phyloP scores from a whole-genome alignment of 2,329 filamentous ascomycete species.

The Cadophora sp. region DNA sequence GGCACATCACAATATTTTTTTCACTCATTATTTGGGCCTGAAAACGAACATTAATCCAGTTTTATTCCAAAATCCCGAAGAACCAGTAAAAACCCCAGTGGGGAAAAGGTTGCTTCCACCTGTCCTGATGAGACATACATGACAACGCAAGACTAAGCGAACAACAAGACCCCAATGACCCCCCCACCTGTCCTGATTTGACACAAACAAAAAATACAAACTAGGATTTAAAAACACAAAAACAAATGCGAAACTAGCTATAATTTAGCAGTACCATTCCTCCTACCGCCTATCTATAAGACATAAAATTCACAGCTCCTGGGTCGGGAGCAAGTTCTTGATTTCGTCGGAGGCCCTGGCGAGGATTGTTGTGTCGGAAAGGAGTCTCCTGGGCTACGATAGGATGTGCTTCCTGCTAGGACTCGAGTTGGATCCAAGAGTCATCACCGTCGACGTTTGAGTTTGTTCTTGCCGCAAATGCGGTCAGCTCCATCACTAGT shows the following conservation, averaged over 20 bases:
- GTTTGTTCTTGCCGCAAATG: no score
- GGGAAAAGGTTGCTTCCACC: neutral
- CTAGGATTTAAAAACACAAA: neutral
- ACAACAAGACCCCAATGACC: neutral
- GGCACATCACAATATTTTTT: no score
- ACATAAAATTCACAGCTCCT: neutral
- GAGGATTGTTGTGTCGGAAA: no score
- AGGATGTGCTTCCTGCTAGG: no score
- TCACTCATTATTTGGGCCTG: no score
- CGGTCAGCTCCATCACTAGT: no score
- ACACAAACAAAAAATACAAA: neutral
- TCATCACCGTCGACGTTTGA: no score
- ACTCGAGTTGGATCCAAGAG: no score
- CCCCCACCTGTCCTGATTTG: neutral
- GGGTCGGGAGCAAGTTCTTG: neutral
- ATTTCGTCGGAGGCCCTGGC: neutral
- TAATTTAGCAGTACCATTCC: neutral
- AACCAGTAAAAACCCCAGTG: no score
- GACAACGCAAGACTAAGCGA: neutral
- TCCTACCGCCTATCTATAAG: neutral
- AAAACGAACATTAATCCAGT: no score
- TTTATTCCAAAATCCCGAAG: no score
- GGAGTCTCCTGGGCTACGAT: no score
- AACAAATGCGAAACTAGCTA: neutral
- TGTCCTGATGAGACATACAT: conserved; percentile 3